Conservation (phyloP, 352 stramenopile species). For the Phytophthora cactorum region DNA sequence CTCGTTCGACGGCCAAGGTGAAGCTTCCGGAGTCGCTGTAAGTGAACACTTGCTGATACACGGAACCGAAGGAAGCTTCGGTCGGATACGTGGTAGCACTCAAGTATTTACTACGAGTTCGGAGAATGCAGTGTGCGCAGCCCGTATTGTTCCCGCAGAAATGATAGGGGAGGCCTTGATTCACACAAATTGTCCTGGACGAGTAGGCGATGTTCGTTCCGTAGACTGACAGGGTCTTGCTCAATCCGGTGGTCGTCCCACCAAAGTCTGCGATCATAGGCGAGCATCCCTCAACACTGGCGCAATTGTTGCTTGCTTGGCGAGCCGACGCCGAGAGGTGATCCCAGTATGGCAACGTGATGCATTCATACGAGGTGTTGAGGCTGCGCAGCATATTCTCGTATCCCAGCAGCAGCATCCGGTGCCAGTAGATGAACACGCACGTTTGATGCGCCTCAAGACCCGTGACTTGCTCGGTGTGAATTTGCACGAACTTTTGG, state of each 20-base stretch:
- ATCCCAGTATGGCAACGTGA: constrained; percentile 75
- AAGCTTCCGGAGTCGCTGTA: constrained; percentile 32
- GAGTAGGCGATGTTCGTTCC: constrained; percentile 33
- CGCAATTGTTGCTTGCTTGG: constrained; percentile 25
- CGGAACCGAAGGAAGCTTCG: constrained; percentile 45
- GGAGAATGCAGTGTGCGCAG: constrained; percentile 46
- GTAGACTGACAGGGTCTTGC: constrained; percentile 24
- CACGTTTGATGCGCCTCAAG: constrained; percentile 59
- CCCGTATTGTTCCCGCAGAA: constrained; percentile 49
- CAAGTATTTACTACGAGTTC: constrained; percentile 20
- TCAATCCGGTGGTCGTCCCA: constrained; percentile 19
- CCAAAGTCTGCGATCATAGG: constrained; percentile 47
- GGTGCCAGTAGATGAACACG: constrained; percentile 81
- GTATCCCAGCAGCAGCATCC: constrained; percentile 60
- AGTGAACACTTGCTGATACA: constrained; percentile 55
- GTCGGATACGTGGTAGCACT: constrained; percentile 31
- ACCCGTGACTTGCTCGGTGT: constrained; percentile 49
- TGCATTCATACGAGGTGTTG: constrained; percentile 41
- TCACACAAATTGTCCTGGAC: constrained; percentile 41
- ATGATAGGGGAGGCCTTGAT: constrained; percentile 30
- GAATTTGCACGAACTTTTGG: constrained; percentile 66
- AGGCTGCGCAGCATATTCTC: constrained; percentile 76
- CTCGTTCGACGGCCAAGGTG: constrained; percentile 39
- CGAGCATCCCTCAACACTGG: constrained; percentile 42
- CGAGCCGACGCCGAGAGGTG: constrained; percentile 37